Evolutionary conservation across 176 grass and related monocot species (phyloP).

Genomic region (Zea luxurians): DNA sequence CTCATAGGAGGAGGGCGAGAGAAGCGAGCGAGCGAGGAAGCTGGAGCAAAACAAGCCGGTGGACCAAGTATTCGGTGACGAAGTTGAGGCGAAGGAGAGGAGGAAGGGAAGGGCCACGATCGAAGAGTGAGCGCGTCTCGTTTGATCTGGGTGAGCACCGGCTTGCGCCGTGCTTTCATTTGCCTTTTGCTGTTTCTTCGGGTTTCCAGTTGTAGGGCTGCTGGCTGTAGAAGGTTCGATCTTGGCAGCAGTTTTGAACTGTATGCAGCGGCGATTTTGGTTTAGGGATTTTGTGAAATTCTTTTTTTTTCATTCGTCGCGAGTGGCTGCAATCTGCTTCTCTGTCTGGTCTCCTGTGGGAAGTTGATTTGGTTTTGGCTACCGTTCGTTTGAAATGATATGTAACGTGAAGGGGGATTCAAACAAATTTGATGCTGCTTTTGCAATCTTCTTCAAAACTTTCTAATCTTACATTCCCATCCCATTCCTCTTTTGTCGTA

Average conservation of each 20-base stretch:
- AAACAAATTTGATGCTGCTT: background rate
- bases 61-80: constrained; percentile 23
- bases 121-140: background rate
- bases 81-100: background rate
- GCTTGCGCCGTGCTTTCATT: constrained; percentile 4
- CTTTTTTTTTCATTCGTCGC: background rate
- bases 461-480: background rate
- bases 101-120: background rate
- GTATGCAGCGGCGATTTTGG: background rate
- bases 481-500: background rate
- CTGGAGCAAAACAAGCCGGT: background rate
- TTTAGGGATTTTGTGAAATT: background rate
- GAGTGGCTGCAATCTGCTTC: background rate
- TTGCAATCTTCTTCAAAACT: constrained; percentile 11
- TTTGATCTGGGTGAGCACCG: constrained; percentile 45
- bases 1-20: constrained; percentile 4
- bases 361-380: constrained; percentile 12
- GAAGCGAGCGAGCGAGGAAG: constrained; percentile 32
- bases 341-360: background rate
- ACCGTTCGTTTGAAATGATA: constrained; percentile 8
- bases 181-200: background rate
- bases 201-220: background rate
- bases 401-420: background rate
- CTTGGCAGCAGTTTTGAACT: constrained; percentile 1
- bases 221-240: constrained; percentile 7